Percentiles rank a stretch among this genome's conserved stretches.
Evolutionary conservation across 176 grass and related monocot species (phyloP).

Genomic region (Avena eriantha): DNA sequence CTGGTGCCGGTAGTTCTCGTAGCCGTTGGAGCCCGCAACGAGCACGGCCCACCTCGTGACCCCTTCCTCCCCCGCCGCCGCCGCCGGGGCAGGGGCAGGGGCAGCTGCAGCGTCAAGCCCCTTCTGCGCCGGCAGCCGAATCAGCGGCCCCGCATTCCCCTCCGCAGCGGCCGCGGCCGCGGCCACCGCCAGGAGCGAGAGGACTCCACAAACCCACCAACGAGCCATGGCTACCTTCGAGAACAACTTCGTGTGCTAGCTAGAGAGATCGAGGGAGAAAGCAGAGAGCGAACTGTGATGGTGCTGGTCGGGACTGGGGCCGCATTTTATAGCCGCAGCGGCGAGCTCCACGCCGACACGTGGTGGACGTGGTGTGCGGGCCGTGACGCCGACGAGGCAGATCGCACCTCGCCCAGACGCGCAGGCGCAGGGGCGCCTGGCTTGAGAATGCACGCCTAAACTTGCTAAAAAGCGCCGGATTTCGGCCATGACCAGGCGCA

Average conservation of each 20-base stretch:
- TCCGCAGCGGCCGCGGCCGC: constrained; percentile 27
- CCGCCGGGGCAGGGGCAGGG: background rate
- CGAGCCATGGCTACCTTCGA: constrained; percentile 29
- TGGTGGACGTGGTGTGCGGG: background rate
- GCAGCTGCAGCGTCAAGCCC: background rate
- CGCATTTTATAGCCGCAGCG: constrained; percentile 2
- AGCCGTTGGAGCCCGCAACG: constrained; percentile 84
- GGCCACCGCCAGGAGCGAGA: constrained; percentile 42
- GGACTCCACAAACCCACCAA: constrained; percentile 39
- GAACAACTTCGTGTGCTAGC: background rate
- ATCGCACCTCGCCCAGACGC: background rate
- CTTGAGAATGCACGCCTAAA: background rate
- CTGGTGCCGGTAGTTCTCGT: constrained; percentile 93
- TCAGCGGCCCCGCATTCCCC: constrained; percentile 60
- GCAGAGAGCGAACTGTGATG: background rate
- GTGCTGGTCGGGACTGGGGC: background rate
- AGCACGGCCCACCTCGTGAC: constrained; percentile 90
- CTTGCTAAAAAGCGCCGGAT: background rate
- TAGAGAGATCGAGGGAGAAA: background rate
- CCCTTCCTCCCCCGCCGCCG: constrained; percentile 23
- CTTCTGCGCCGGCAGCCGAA: constrained; percentile 64
- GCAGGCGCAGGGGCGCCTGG: background rate
- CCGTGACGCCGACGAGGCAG: background rate
- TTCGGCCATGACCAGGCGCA: background rate
- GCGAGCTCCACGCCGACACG: constrained; percentile 8